phyloP scores from a whole-genome alignment of 192 early-diverging fungal species.

The Podochytrium sp. region DNA sequence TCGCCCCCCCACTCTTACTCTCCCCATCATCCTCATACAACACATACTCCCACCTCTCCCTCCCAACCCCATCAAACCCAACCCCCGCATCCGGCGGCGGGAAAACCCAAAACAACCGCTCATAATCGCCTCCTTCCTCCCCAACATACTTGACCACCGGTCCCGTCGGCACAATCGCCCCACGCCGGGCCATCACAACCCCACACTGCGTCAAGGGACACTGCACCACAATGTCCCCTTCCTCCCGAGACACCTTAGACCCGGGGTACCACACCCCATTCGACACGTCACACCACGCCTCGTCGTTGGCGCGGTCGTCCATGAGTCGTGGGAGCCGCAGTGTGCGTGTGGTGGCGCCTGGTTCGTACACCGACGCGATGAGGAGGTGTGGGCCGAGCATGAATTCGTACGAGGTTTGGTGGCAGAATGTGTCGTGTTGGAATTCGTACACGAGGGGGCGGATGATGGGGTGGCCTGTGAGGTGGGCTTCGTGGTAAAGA shows the following conservation, averaged over 20 bases:
- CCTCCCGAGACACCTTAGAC: too few relatives aligned
- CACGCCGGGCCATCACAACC: slow-evolving; percentile 47
- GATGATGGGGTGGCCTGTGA: slow-evolving; percentile 46
- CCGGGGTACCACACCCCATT: slow-evolving; percentile 46
- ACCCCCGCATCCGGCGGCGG: slow-evolving; percentile 26
- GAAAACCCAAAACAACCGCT: slow-evolving; percentile 47
- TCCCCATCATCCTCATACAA: slow-evolving; percentile 59
- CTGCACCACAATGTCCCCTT: slow-evolving; percentile 23
- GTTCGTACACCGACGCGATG: slow-evolving; percentile 55
- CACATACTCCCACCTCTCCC: slow-evolving; percentile 5
- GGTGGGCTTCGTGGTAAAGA: slow-evolving; percentile 40
- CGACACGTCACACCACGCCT: slow-evolving; percentile 53
- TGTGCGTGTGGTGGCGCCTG: slow-evolving; percentile 15
- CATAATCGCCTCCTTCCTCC: slow-evolving; percentile 37
- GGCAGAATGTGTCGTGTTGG: slow-evolving; percentile 44
- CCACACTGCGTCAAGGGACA: slow-evolving; percentile 45
- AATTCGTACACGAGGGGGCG: slow-evolving; percentile 61
- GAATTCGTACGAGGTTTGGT: slow-evolving; percentile 53
- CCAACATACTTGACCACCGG: slow-evolving; percentile 45
- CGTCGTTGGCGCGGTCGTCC: background rate
- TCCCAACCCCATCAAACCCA: background rate
- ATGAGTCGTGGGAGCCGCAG: slow-evolving; percentile 37
- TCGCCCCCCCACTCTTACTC: slow-evolving; percentile 36
- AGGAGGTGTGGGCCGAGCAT: slow-evolving; percentile 57
- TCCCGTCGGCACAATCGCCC: slow-evolving; percentile 49